phyloP scores from a whole-genome alignment of 306 rosid genomes.

The Prunus persica region Prunus_persica_NCBIv2 NC_034009.1:12729501-12730000 shows the following conservation, averaged over 20 bases:
- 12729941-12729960: too few relatives aligned
- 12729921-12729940: slow-evolving; percentile 15
- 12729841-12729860: slow-evolving; percentile 77
- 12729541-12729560: neutral
- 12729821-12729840: slow-evolving; percentile 82
- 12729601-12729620: slow-evolving; percentile 85
- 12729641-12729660: slow-evolving; percentile 51
- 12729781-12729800: slow-evolving; percentile 78
- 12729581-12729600: slow-evolving; percentile 46
- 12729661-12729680: slow-evolving; percentile 98
- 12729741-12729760: slow-evolving; percentile 50
- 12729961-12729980: too few relatives aligned
- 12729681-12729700: slow-evolving; percentile 53
- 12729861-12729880: slow-evolving; percentile 80
- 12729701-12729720: slow-evolving; percentile 41
- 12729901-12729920: slow-evolving; percentile 93
- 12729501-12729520: neutral
- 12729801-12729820: slow-evolving; percentile 61
- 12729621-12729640: slow-evolving; percentile 97
- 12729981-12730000: too few relatives aligned
- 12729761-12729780: slow-evolving; percentile 84
- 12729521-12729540: neutral
- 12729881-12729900: slow-evolving; percentile 86
- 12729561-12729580: neutral
- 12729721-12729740: slow-evolving; percentile 33